A percentile compares a stretch with the other conserved stretches of the same genome.
phyloP scores from a whole-genome alignment of 176 grass and related monocot genomes.

The Puccinellia tenuiflora region DNA sequence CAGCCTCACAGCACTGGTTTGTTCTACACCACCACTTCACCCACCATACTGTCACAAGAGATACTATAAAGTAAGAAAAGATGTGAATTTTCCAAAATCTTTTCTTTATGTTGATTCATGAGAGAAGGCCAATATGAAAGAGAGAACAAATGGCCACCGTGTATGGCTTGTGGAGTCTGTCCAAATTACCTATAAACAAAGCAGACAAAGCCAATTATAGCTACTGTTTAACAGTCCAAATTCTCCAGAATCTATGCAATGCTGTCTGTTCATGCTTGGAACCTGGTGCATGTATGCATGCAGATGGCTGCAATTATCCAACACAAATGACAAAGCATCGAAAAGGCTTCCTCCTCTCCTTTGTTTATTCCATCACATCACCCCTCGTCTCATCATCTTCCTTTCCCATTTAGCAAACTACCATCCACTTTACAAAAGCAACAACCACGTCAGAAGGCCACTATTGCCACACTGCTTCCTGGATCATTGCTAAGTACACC shows the following conservation, averaged over 20 bases:
- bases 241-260: constrained; percentile 2
- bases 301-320: constrained; percentile 19
- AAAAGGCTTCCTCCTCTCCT: not conserved
- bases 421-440: constrained; percentile 20
- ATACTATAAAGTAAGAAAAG: not conserved
- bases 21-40: not conserved
- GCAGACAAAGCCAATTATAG: not conserved
- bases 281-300: not conserved
- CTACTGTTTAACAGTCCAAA: not conserved
- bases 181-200: not conserved
- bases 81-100: not conserved
- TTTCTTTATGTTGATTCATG: not conserved
- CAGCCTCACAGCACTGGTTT: constrained; percentile 12
- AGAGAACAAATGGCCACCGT: rapidly evolving
- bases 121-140: not conserved
- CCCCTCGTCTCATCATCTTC: not conserved
- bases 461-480: too few species aligned
- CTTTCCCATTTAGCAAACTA: constrained; percentile 17
- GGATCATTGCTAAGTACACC: constrained; percentile 28
- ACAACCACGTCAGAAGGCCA: not conserved
- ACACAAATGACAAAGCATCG: constrained; percentile 19
- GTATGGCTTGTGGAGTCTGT: too few species aligned
- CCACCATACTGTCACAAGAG: not conserved
- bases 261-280: constrained; percentile 3
- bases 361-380: not conserved